A percentile compares a stretch with the other conserved stretches of the same genome.
phyloP scores from a whole-genome alignment of 2,329 filamentous ascomycete species.

The Hymenoscyphus fructigenus region DNA sequence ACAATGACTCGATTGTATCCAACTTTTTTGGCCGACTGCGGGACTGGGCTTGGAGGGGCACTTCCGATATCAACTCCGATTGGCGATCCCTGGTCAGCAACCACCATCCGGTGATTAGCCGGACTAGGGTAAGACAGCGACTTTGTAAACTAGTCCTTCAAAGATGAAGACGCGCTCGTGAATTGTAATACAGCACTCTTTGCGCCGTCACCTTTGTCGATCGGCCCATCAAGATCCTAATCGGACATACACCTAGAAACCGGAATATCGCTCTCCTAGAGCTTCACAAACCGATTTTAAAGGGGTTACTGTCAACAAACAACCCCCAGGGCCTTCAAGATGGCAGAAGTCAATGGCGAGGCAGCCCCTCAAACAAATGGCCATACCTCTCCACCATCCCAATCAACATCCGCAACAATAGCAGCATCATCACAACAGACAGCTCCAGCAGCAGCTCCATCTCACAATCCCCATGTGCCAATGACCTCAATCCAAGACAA shows the following conservation, averaged over 20 bases:
- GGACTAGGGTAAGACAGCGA: background rate
- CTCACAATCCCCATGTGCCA: slow-evolving; percentile 32
- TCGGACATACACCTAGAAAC: background rate
- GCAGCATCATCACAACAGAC: slow-evolving; percentile 18
- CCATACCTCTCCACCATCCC: slow-evolving; percentile 38
- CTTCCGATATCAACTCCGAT: background rate
- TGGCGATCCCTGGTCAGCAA: background rate
- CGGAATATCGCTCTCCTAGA: background rate
- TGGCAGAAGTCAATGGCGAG: slow-evolving; percentile 37
- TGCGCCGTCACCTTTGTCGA: background rate
- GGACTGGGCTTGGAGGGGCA: slow-evolving; percentile 11
- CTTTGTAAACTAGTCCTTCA: background rate
- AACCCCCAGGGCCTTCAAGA: slow-evolving; percentile 14
- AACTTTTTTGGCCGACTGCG: slow-evolving; percentile 13
- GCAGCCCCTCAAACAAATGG: slow-evolving; percentile 53
- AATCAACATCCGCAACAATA: slow-evolving; percentile 18
- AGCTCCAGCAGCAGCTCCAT: slow-evolving; percentile 4
- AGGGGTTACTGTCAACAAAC: background rate
- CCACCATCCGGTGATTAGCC: background rate
- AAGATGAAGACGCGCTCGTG: background rate
- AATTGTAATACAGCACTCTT: background rate
- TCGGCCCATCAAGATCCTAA: background rate
- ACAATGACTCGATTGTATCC: slow-evolving; percentile 16
- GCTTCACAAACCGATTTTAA: background rate
- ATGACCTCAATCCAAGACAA: slow-evolving; percentile 36